Percentiles rank a stretch among this genome's conserved stretches.
phyloP scores from a whole-genome alignment of 1,284 basidiomycete species.

The Stereum hirsutum region DNA sequence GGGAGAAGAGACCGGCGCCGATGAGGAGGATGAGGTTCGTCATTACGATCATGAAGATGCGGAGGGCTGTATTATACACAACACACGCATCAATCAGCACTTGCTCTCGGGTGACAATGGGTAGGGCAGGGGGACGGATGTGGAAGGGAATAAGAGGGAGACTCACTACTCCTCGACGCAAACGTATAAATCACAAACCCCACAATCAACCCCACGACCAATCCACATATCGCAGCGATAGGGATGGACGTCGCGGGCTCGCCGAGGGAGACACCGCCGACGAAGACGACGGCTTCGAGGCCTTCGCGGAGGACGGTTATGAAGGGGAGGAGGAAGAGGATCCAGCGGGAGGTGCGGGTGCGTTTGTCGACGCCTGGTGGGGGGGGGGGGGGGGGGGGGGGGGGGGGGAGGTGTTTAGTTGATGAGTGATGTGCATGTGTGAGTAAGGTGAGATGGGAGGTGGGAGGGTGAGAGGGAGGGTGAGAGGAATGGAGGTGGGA shows the following conservation, averaged over 20 bases:
- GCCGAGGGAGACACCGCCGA: conserved; percentile 85
- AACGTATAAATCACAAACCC: conserved; percentile 72
- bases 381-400: neutral
- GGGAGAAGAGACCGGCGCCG: conserved; percentile 83
- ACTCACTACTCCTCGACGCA: conserved; percentile 61
- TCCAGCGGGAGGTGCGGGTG: conserved; percentile 64
- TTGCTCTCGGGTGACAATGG: too few relatives aligned
- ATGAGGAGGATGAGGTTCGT: conserved; percentile 87
- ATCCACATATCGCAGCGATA: conserved; percentile 78
- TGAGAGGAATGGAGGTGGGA: too few relatives aligned
- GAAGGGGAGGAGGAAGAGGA: conserved; percentile 80
- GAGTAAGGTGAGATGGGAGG: neutral
- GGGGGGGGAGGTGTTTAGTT: too few relatives aligned
- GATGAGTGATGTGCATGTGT: too few relatives aligned
- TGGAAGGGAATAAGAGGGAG: neutral
- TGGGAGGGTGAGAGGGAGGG: neutral
- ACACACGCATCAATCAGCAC: conserved; percentile 4
- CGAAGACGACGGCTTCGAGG: conserved; percentile 88
- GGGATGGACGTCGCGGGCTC: conserved; percentile 79
- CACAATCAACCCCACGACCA: conserved; percentile 63
- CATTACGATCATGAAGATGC: conserved; percentile 80
- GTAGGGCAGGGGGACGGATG: neutral
- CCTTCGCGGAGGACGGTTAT: conserved; percentile 91
- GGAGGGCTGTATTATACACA: too few relatives aligned
- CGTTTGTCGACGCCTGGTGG: conserved; percentile 30